Percentiles rank a stretch among this genome's conserved stretches.
Evolutionary conservation across 306 rosid species (phyloP).

Genomic region (Rosa persica): DNA sequence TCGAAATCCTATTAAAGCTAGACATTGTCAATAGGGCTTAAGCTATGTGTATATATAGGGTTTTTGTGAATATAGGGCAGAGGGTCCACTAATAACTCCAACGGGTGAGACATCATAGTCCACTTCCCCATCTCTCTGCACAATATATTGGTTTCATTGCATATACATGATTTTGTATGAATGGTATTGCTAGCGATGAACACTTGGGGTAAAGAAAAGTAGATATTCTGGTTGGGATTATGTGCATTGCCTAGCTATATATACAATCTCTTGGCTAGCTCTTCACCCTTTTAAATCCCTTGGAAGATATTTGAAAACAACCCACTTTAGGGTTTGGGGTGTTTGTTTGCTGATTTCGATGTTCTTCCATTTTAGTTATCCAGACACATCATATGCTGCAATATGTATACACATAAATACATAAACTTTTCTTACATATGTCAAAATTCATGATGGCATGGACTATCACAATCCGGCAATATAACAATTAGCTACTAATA

Average conservation of each 20-base stretch:
- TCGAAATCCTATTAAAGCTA: background rate
- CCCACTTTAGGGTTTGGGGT: background rate
- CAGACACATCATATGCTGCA: background rate
- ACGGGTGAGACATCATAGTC: constrained; percentile 36
- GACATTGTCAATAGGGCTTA: constrained; percentile 1
- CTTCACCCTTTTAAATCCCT: background rate
- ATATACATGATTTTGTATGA: background rate
- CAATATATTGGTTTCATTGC: background rate
- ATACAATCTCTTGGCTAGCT: background rate
- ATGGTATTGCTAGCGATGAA: background rate
- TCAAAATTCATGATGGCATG: background rate
- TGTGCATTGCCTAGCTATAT: constrained; percentile 19
- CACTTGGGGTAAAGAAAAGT: constrained; percentile 3
- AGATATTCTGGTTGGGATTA: constrained; percentile 5
- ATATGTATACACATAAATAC: background rate
- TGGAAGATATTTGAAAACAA: background rate
- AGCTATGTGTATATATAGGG: background rate
- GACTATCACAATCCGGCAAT: background rate
- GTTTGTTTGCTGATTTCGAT: background rate
- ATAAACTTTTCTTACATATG: too few species aligned
- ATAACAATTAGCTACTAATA: too few species aligned
- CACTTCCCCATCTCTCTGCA: constrained; percentile 12
- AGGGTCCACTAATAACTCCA: constrained; percentile 30
- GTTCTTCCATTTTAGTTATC: background rate
- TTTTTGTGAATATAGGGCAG: background rate